phyloP scores from a whole-genome alignment of 768 basidiomycete genomes.

The Russula vinacea region DNA sequence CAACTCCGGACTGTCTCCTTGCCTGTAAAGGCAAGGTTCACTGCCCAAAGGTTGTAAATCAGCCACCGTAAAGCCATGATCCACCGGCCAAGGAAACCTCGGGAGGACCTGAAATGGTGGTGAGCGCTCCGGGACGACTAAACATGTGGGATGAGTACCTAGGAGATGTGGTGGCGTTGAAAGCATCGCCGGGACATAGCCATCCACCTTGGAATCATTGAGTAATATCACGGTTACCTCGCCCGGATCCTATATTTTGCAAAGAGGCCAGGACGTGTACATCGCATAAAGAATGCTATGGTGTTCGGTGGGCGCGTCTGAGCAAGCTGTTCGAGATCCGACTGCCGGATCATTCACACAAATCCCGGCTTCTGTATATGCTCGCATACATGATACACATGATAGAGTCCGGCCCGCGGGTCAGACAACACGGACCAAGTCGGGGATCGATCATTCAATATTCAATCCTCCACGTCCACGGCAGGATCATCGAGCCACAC shows the following conservation, averaged over 20 bases:
- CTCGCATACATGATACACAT: not conserved
- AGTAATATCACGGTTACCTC: too few relatives aligned
- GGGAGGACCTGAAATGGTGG: not conserved
- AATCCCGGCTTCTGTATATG: not conserved
- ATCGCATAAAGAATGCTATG: too few relatives aligned
- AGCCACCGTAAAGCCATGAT: not conserved
- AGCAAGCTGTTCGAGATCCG: not conserved
- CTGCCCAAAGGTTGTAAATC: not conserved
- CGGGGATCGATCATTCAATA: not conserved
- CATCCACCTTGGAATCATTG: too few relatives aligned
- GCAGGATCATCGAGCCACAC: too few relatives aligned
- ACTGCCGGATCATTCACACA: not conserved
- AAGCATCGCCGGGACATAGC: too few relatives aligned
- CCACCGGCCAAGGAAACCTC: too few relatives aligned
- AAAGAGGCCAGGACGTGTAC: too few relatives aligned
- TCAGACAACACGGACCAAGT: not conserved
- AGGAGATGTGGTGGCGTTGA: too few relatives aligned
- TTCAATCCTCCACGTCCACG: not conserved
- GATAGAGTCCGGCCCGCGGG: not conserved
- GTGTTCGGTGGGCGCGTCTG: not conserved
- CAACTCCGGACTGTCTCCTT: not conserved
- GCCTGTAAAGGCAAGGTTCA: not conserved
- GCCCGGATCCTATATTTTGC: too few relatives aligned
- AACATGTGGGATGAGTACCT: too few relatives aligned
- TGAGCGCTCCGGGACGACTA: not conserved